Base-by-base conservation (phyloP, 1,284 basidiomycete genomes). In the Cystobasidium sp. region DNA sequence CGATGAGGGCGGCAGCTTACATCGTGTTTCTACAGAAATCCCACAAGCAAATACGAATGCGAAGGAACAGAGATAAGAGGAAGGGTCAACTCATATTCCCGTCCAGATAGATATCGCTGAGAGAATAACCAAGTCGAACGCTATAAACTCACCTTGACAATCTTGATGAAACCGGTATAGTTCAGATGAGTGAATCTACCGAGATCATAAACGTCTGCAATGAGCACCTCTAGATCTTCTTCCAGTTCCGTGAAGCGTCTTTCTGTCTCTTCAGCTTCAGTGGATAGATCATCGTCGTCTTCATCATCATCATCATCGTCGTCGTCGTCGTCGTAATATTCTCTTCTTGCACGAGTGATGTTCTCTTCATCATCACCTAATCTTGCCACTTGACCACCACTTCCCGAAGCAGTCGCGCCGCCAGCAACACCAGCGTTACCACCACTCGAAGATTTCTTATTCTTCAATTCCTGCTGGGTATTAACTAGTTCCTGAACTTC, bases 201-300 rank as follows among this genome's bases (percentile, higher is more conserved):
- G 39, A 99, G 87, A 83, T 99, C 97, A 82, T 99, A 97, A 8
- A 99, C 96, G 80, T 99, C 97, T 2, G 97, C 96, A 37, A 99
- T 96, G 70, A 99, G 88, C 59, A 89, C 91, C 0, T 96, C 95
- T 37, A 99, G 92, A 81, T 97, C 93, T 81, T 97, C 95, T 83
- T 99, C 95, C 44, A 99, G 86, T 56, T 88, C 88, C 76, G 91
- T 88, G 82, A 97, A 99, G 51, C 90, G 87, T 77, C 94, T 93
- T 81, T 98, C 95, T 31, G 92, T 87, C 20, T 88, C 88, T 49
- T 80, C 80, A 22, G 79, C 79, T 39, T 86, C 88, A 63, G 88
- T 87, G 43, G 82, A 81, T 63, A 88, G 88, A 62, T 82, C 83
- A 64, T 83, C 83, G 20, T 81, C 81, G 62, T 87, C 85, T 75